Base-by-base conservation (phyloP, 2,329 filamentous ascomycete genomes). In the Davidsoniella neocaledoniae region DNA sequence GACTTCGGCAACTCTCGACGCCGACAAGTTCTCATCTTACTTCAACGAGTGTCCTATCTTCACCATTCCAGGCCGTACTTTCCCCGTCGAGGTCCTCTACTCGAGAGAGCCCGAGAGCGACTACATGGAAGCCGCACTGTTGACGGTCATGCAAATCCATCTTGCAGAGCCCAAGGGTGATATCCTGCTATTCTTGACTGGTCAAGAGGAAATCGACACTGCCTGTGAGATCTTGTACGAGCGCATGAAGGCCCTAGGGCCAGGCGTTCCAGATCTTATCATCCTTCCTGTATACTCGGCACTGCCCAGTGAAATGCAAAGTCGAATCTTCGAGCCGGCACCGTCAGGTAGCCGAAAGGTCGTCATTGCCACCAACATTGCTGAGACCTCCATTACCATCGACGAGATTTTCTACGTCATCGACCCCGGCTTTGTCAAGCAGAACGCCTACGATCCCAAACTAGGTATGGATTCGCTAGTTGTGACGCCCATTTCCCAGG, bases 131-230 rank as follows among this genome's bases (percentile, higher is more conserved):
- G 81, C 88, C 1, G 87, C 91, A 0, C 70, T 98, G n/a, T 83
- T 88, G 12, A 96, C 91, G 0, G 87, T 95, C 44, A 95, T 98
- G 90, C 86, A 96, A 61, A 96, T 98, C 49, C 91, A 98, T 62
- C 68, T 98, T 16, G 91, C 83, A 1, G 91, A 98, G 59, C 86
- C 88, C 5, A 74, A 81, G 16, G 91, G 91, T 56, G 93, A 98
- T 59, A 95, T 98, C 47, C 67, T 98, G n/a, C 71, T 98, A 1
- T 98, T 98, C 68, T 73, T 98, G 57, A 98, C 93, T 0, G 91
- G 91, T 5, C 88, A 95, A 61, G 91, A 98, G 64, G 93, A 98
- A 64, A 98, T 98, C 55, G 91, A 98, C 60, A 94, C 87, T 0
- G 80, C 83, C 19, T 94, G 86, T 60, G 91, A 96, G 64, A 88